Conservation (phyloP, 2,329 filamentous ascomycete species). For the Harringtonia aguacate region DNA sequence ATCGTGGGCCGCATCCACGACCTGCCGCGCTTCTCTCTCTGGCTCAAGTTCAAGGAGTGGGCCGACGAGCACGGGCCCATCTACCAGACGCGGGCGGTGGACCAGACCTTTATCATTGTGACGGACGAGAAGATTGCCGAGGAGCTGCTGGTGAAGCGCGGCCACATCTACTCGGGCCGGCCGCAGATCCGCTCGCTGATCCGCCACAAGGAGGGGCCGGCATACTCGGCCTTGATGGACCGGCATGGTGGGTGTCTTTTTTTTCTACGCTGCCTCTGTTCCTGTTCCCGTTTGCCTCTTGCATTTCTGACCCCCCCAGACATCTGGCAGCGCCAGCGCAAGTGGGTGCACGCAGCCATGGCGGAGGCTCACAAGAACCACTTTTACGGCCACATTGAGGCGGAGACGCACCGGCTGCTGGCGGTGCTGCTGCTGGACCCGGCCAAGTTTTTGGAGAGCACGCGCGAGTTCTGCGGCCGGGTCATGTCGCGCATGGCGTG, state of each 20-base stretch:
- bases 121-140: constrained; percentile 36
- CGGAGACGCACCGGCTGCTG: constrained; percentile 32
- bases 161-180: constrained; percentile 38
- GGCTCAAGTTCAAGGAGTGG: constrained; percentile 41
- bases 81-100: constrained; percentile 28
- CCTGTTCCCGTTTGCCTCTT: background rate
- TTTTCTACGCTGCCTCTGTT: background rate
- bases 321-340: constrained; percentile 35
- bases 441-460: constrained; percentile 31
- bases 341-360: constrained; percentile 40
- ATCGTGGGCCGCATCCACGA: constrained; percentile 38
- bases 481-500: constrained; percentile 39
- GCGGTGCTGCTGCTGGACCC: constrained; percentile 35
- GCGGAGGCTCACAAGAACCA: constrained; percentile 23
- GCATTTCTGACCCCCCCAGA: constrained; percentile 20
- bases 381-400: constrained; percentile 38
- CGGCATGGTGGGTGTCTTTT: constrained; percentile 34
- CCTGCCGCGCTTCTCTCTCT: constrained; percentile 32
- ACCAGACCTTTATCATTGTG: constrained; percentile 31
- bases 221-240: constrained; percentile 40
- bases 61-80: constrained; percentile 30
- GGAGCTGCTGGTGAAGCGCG: constrained; percentile 36
- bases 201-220: constrained; percentile 35
- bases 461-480: constrained; percentile 37
- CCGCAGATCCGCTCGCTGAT: constrained; percentile 38